Evolutionary conservation across 2,329 filamentous ascomycete genomes (phyloP), one percentile per base, ranked within the genome.

Genomic region (Cytospora piceicola): DNA sequence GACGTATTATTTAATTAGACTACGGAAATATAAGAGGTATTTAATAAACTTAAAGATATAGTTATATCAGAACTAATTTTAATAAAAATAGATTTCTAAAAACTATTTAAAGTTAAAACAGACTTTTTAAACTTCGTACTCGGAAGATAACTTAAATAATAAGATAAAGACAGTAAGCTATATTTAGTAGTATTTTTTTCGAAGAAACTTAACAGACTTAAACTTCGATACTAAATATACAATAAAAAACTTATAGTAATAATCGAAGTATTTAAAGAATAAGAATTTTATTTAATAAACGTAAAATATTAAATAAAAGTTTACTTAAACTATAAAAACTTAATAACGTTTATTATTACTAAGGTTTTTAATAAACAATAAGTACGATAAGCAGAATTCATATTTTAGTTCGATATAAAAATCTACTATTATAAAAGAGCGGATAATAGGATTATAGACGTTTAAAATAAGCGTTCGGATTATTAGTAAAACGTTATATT

Each of bases 241-340:
- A 27, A 61, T 54, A 34, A 51, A 14, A 6, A 32, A 32, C 14
- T 51, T 5, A 61, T 39, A n/a, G 14, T 39, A 54, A 34, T 32
- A 15, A 53, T 51, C 29, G 8, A 39, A 51, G 8, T 22, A 54
- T 61, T 51, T 36, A 39, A 58, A 20, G n/a, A 57, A 58, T 52
- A 46, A 12, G 4, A 32, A 34, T 20, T 52, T 15, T 51, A 58
- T 3, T 3, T 52, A 32, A 52, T 32, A 24, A 53, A 6, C 9
- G 6, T 20, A 22, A 39, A 42, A 51, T 32, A 59, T 17, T 12
- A 29, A 46, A 24, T 56, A 9, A 32, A 24, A 32, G n/a, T 60
- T 0, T 32, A 22, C 22, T 20, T 29, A 3, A 30, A 53, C 17
- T 51, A 49, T 49, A 59, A 49, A 14, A 59, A 51, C 20, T n/a